Base-by-base conservation (phyloP, 2,329 filamentous ascomycete species). In the Penicillium paneum region DNA sequence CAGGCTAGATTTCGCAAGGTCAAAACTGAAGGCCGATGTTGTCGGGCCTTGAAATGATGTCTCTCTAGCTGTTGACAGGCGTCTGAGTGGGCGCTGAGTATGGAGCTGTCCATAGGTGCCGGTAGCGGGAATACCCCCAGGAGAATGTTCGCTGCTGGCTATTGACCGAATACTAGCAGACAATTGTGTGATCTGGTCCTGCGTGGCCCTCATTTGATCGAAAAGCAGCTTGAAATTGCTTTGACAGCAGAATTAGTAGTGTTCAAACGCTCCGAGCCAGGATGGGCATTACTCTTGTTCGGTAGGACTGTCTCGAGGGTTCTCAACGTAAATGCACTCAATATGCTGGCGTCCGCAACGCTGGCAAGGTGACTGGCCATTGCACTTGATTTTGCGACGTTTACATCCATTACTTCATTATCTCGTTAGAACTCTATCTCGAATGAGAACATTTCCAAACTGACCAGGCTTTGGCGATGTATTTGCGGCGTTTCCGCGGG, bases 1-100 rank as follows among this genome's bases (percentile, higher is more conserved):
- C 29, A 96, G 79, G 47, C 90, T 95, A 47, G 84, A 89, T 70
- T 90, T 93, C 17, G 92, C 91, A 5, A 96, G 85, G 57, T 91
- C 89, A 17, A 96, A 82, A 62, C 88, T 91, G 71, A 91, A 96
- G 1, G 85, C 85, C 36, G 85, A 87, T 67, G 90, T 95, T 0
- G 91, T 96, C 0, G 91, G 90, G 0, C 91, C 91, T 53, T 89
- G 86, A 67, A 94, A 96, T n/a, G 82, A 80, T 0, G 83, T 81
- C 51, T 81, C 82, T 59, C 76, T 82, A 66, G 24, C 62, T n/a
- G 61, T 64, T 48, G 61, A 68, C 0, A 58, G 45, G 0, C 62
- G 61, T 28, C 65, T 58, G 10, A 62, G 42, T 1, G 58, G 35
- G 8, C 64, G 59, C 15, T 58, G 60, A 8, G 53, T 31, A 3